phyloP scores from a whole-genome alignment of 116 monocot species.

The Zostera marina region DNA sequence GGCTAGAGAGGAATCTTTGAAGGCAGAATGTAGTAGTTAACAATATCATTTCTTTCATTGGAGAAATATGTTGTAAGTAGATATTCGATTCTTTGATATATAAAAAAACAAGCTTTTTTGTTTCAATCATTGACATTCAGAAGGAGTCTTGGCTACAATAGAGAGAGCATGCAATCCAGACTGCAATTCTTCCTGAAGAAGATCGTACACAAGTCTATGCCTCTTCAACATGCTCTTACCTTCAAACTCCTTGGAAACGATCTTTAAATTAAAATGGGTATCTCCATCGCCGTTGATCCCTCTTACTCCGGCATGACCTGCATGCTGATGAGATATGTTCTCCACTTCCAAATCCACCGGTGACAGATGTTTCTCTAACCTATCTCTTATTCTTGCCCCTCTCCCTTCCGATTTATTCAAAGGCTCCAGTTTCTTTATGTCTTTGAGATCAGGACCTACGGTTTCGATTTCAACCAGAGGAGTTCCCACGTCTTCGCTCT shows the following conservation, averaged over 20 bases:
- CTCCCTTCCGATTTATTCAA: slow-evolving; percentile 27
- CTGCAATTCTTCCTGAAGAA: slow-evolving; percentile 64
- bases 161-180: slow-evolving; percentile 84
- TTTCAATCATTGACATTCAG: too few species aligned
- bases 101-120: too few species aligned
- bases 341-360: slow-evolving; percentile 54
- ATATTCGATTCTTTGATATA: too few species aligned
- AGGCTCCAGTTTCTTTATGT: too few species aligned
- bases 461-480: too few species aligned
- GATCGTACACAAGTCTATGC: slow-evolving; percentile 67
- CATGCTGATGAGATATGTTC: slow-evolving; percentile 68
- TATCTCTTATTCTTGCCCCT: slow-evolving; percentile 48
- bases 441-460: slow-evolving; percentile 6
- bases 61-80: too few species aligned
- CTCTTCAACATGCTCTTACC: slow-evolving; percentile 89
- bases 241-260: slow-evolving; percentile 69
- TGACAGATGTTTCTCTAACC: slow-evolving; percentile 27
- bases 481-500: too few species aligned
- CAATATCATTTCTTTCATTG: too few species aligned
- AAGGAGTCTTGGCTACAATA: slow-evolving; percentile 68
- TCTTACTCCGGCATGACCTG: slow-evolving; percentile 55
- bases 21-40: too few species aligned
- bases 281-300: slow-evolving; percentile 44
- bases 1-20: slow-evolving; percentile 53
- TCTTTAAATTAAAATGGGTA: slow-evolving; percentile 71